Base-by-base conservation (phyloP, 116 monocot genomes). In the Phalaenopsis hybrid region DNA sequence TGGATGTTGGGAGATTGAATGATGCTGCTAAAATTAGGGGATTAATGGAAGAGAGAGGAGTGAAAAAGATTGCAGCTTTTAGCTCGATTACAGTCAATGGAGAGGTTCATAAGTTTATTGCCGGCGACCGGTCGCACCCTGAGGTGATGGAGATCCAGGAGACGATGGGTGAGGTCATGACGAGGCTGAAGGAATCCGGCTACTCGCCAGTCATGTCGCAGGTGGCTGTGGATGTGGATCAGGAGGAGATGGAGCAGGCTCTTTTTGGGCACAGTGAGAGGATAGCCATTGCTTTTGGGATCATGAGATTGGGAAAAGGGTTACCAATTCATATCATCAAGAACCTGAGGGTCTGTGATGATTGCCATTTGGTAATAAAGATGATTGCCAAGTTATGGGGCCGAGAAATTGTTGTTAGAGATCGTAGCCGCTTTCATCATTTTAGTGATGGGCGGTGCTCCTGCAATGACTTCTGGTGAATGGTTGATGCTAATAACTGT, bases 401-500 rank as follows among this genome's bases (percentile, higher is more conserved):
- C 61, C 25, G 92, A 49, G 81, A 89, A 21, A 92, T 95, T 43
- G 81, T 92, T n/a, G 88, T 92, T 17, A 88, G 92, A 76, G 92
- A 95, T 55, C 80, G 92, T 12, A 89, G 89, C 55, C 88, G 92
- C 9, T 95, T 95, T 80, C 95, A 95, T 79, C 95, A 95, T 92
- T 95, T 95, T 78, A 49, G 63, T 17, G 83, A 86, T 68, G 95
- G 91, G 11, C 9, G 50, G 21, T 95, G 92, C 82, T 95, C 95
- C 81, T 95, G 91, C 78, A 84, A 87, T 85, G 95, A 91, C 73
- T 95, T 95, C 52, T 95, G 91, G 95, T 95, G 86, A 92, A 79
- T 3, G 46, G 45, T 16, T 13, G 17, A 28, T 33, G 72, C 72
- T 72, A 4, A 41, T 3, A 41, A 41, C 41, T 41, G 41, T 41